Percentiles rank a stretch among this genome's conserved stretches.
Conservation (phyloP, 148 eudicot genomes). For the Polygonum aviculare region DNA sequence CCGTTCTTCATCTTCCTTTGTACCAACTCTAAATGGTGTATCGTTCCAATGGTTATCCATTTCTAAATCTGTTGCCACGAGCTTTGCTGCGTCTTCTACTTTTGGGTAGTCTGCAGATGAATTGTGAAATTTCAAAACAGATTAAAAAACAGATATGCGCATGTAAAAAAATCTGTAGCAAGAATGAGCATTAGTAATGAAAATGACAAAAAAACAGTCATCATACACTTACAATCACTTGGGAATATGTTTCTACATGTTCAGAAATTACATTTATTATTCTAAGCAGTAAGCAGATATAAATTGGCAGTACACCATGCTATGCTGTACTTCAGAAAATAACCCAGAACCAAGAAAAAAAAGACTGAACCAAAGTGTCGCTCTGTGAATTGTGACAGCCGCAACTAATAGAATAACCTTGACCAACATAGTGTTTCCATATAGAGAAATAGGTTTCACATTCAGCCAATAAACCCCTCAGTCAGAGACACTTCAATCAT, state of each 20-base stretch:
- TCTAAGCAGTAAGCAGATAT: background rate
- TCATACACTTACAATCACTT: background rate
- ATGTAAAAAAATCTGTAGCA: too few relatives aligned
- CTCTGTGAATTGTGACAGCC: background rate
- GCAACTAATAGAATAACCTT: background rate
- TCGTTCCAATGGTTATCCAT: conserved; percentile 52
- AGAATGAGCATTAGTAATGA: conserved; percentile 3
- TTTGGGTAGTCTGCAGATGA: conserved; percentile 68
- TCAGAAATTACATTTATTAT: background rate
- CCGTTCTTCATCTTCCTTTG: conserved; percentile 52
- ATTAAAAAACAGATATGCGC: conserved; percentile 9
- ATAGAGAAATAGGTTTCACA: background rate
- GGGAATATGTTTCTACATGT: too few relatives aligned
- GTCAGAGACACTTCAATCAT: background rate
- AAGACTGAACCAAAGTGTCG: background rate
- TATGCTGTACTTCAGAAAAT: too few relatives aligned
- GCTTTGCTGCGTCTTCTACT: conserved; percentile 69
- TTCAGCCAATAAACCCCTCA: background rate
- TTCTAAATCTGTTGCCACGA: conserved; percentile 65
- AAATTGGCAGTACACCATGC: background rate
- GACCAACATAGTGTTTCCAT: background rate
- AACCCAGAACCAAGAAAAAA: background rate
- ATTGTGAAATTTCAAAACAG: background rate
- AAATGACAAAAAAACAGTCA: background rate
- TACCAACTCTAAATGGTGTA: conserved; percentile 45